These are phyloP conservation scores for Apiospora hydei DNA, from an alignment of 2,329 filamentous ascomycete genomes.

Conservation along the genomic window DNA sequence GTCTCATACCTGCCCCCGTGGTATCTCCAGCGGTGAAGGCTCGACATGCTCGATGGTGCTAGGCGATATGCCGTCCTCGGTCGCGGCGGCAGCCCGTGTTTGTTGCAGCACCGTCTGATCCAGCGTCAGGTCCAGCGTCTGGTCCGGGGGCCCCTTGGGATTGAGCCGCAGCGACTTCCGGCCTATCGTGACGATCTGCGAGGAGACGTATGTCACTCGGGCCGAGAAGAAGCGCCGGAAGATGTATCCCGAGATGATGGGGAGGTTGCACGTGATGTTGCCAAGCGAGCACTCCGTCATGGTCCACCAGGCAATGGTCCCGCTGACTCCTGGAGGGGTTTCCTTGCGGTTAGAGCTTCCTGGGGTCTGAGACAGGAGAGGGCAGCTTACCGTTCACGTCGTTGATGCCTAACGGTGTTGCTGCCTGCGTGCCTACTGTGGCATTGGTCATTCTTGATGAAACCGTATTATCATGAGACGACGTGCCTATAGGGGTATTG, in stretches of 20 bases:
- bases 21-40: neutral
- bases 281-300: slow-evolving; percentile 10
- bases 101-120: neutral
- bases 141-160: neutral
- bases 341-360: neutral
- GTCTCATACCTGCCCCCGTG: neutral
- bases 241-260: slow-evolving; percentile 13
- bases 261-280: slow-evolving; percentile 7
- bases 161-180: slow-evolving; percentile 1
- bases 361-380: neutral
- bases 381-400: neutral
- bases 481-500: neutral
- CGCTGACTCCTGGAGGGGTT: neutral
- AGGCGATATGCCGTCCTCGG: neutral
- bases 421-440: neutral
- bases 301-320: neutral
- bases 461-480: neutral
- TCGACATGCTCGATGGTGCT: neutral
- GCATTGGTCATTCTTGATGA: neutral
- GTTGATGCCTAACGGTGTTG: neutral
- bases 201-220: neutral
- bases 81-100: neutral
- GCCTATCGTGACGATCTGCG: neutral
- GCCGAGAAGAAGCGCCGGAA: neutral
- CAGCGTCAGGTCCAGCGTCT: neutral